These are phyloP conservation scores for Bipolaris gigantea DNA, from an alignment of 2,329 filamentous ascomycete genomes.

Conservation along the genomic window DNA sequence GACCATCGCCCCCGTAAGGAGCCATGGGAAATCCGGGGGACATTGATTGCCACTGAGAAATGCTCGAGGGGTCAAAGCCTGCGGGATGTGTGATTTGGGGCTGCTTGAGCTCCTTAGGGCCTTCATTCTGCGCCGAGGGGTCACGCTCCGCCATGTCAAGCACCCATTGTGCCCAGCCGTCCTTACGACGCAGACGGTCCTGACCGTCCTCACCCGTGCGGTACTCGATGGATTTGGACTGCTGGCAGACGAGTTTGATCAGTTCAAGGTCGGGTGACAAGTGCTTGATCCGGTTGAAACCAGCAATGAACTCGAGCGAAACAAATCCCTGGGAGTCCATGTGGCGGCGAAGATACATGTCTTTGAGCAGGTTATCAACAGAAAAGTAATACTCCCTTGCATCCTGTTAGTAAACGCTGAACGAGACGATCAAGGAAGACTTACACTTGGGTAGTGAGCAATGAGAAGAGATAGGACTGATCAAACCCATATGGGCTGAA, in stretches of 20 bases:
- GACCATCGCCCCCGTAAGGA: slow-evolving; percentile 26
- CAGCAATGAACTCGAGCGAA: slow-evolving; percentile 72
- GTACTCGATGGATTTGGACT: slow-evolving; percentile 74
- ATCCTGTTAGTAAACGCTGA: slow-evolving; percentile 33
- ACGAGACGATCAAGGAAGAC: slow-evolving; percentile 16
- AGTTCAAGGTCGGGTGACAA: slow-evolving; percentile 72
- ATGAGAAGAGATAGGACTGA: slow-evolving; percentile 57
- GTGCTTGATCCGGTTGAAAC: slow-evolving; percentile 82
- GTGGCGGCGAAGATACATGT: slow-evolving; percentile 80
- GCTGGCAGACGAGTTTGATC: slow-evolving; percentile 73
- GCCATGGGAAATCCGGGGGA: slow-evolving; percentile 25
- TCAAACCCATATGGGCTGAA: slow-evolving; percentile 61
- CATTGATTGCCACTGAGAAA: slow-evolving; percentile 35
- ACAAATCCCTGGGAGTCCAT: slow-evolving; percentile 98
- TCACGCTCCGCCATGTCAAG: slow-evolving; percentile 72
- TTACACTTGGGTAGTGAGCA: slow-evolving; percentile 64
- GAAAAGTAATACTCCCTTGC: slow-evolving; percentile 95
- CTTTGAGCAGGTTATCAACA: slow-evolving; percentile 91
- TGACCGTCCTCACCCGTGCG: slow-evolving; percentile 73
- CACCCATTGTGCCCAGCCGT: slow-evolving; percentile 81
- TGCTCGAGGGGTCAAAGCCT: slow-evolving; percentile 38
- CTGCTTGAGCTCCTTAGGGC: slow-evolving; percentile 55
- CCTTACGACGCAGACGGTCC: slow-evolving; percentile 73
- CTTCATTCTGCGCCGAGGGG: slow-evolving; percentile 71
- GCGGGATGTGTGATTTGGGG: slow-evolving; percentile 46